Evolutionary conservation across 805 yeast genomes (phyloP), one percentile per base, ranked within the genome.

Genomic region (Wickerhamomyces pijperi): DNA sequence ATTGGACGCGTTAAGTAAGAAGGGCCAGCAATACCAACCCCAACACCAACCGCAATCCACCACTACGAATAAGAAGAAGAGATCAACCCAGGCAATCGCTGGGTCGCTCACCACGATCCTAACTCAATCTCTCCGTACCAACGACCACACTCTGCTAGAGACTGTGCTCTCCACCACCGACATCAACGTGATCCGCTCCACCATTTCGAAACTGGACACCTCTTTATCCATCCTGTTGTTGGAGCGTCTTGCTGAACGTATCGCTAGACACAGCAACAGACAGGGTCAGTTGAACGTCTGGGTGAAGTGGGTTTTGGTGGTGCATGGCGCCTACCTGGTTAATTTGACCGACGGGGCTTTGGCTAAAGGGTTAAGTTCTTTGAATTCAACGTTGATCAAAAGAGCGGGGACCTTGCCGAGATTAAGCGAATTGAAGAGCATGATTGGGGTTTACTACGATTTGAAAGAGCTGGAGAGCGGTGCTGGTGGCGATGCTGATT

Each of bases 91-190:
- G 40, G 74, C 77, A 17, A 71, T 76, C 8, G 74, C 82, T 5
- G 94, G 92, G 38, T 76, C 95, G 2, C 72, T 88, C 43, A 76
- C 95, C 2, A 78, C 82, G 1, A 75, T 92, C n/a, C 67, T 92
- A 35, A 68, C 88, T 13, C 98, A 92, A 63, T 90, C 98, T 0
- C 68, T 92, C 45, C 78, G 76, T 50, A 78, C 94, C 17, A 84
- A 83, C 51, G 99, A 92, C 56, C 87, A 79, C 51, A 65, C 92
- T 9, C 65, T 92, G 41, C 67, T 92, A 45, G 97, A 92, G 58
- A 76, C 85, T 3, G 95, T 94, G 12, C 67, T 92, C 46, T 55
- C 63, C 44, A 65, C 66, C 42, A 56, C 68, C 18, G 76, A 75
- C 46, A 73, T 74, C 36, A 64, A 58, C 19, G 67, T 72, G 41